Base-by-base conservation (phyloP, 495 filamentous ascomycete species). In the Aspergillus nanangensis region DNA sequence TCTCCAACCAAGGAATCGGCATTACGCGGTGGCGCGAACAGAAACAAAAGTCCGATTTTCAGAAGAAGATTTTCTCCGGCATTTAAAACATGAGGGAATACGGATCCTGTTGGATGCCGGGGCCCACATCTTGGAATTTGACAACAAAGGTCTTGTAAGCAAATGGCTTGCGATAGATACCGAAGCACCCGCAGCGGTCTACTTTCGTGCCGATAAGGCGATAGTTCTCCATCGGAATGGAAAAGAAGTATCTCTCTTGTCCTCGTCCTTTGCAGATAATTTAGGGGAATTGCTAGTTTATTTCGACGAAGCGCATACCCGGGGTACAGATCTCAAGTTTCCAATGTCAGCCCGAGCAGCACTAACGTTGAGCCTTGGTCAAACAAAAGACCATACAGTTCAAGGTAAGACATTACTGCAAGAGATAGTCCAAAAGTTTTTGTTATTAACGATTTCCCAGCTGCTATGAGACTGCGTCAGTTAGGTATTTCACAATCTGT, bases 241-340 rank as follows among this genome's bases (percentile, higher is more conserved):
- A 9, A 75, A 75, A 0, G 56, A 52, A 0, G 71, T 79, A 29
- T 62, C 70, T 0, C 65, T 90, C 2, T 55, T 75, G 2, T 63
- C 69, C 0, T 87, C 86, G 0, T 69, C 84, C 0, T 90, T 77
- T 53, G 56, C 70, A 0, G 64, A 77, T 8, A 71, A 83, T 8
- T 65, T 88, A 5, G 76, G 74, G 9, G 45, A 57, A 0, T 90
- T 83, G 52, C 60, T 90, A 0, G 78, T 90, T 0, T 92, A 82
- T 54, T 63, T 90, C 3, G 86, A 90, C 38, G 81, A 92, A 49
- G 79, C 79, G 0, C 87, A 92, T 52, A 90, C 86, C 1, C 64
- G 87, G 50, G 87, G 87, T 0, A 87, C 77, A 0, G 87, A 90
- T 55, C 56, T 92, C 8, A 80, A 75, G 47, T 51, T 92, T 4